Base-by-base conservation (phyloP, 192 early-diverging fungal species). In the Chytriomyces sp. region DNA sequence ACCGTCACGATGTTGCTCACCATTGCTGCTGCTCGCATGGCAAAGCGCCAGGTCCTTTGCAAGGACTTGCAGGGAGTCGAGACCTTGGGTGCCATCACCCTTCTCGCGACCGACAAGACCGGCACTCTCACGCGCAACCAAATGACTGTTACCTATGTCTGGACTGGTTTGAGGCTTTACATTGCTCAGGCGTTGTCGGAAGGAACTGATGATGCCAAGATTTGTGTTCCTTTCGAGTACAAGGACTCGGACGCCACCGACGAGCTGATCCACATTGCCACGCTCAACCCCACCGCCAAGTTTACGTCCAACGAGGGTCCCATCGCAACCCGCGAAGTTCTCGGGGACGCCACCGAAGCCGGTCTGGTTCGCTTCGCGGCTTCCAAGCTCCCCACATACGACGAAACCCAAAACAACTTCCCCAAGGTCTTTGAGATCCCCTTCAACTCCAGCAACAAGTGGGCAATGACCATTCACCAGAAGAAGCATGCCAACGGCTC, bases 341-440 rank as follows among this genome's bases (percentile, higher is more conserved):
- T 82, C 38, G 95, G 95, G 28, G 93, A 98, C 80, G 88, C 93
- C n/a, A 98, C 94, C 5, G 95, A 96, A 73, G 78, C 85, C 55
- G 93, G 92, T 7, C 72, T 98, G 5, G 76, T 96, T 17, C 86
- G 91, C 4, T 92, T 93, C 72, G 80, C 86, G 12, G 86, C 86
- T 22, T 57, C 80, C 52, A 84, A 87, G 71, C 79, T 95, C 31
- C 64, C 72, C 17, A 88, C 91, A 62, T 90, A 90, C 79, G 94
- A 96, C 0, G 80, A 22, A 66, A 78, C 88, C 49, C 86, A 82
- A 36, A 84, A 88, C 22, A 49, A 64, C 37, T 92, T 91, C 74
- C 89, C 92, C 52, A 96, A 95, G 79, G 90, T 94, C 59, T 93
- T 96, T 81, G 96, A 98, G 81, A 86, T 96, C n/a, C 94, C 96